These are phyloP conservation scores for Oropetium thomaeum DNA, from an alignment of 176 grass and related monocot genomes.

Conservation along the genomic window DNA sequence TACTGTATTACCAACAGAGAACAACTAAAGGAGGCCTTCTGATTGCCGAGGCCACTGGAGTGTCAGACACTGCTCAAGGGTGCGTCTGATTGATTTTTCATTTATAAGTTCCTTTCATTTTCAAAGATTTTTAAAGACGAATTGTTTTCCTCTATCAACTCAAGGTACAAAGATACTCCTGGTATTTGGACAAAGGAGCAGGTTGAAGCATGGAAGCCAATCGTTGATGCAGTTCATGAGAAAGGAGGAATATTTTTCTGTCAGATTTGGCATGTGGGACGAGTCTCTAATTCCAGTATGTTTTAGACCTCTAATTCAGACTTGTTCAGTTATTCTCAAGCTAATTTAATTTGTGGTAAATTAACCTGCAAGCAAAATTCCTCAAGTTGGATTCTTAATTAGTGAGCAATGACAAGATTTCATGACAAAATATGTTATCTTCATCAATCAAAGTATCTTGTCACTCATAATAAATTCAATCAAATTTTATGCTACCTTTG, in stretches of 20 bases:
- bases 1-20: slow-evolving; percentile 57
- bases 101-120: neutral
- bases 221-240: slow-evolving; percentile 48
- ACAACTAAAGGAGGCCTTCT: slow-evolving; percentile 53
- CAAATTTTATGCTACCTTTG: neutral
- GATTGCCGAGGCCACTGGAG: slow-evolving; percentile 55
- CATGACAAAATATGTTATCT: neutral
- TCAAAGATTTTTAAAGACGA: neutral
- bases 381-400: neutral
- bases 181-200: slow-evolving; percentile 69
- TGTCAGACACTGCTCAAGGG: slow-evolving; percentile 76
- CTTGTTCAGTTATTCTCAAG: neutral
- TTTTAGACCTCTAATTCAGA: slow-evolving; percentile 1
- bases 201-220: slow-evolving; percentile 74
- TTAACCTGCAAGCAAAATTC: neutral
- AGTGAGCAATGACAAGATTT: neutral
- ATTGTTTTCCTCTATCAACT: neutral
- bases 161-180: slow-evolving; percentile 58
- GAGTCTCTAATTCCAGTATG: slow-evolving; percentile 52
- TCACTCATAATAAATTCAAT: neutral
- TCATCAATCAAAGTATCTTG: neutral
- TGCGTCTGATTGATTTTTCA: slow-evolving; percentile 22
- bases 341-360: neutral
- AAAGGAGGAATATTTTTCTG: slow-evolving; percentile 67
- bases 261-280: slow-evolving; percentile 64